Percentiles rank a stretch among this genome's conserved stretches.
Evolutionary conservation across 441 rosid species (phyloP).

Genomic region (Viola pubescens): DNA sequence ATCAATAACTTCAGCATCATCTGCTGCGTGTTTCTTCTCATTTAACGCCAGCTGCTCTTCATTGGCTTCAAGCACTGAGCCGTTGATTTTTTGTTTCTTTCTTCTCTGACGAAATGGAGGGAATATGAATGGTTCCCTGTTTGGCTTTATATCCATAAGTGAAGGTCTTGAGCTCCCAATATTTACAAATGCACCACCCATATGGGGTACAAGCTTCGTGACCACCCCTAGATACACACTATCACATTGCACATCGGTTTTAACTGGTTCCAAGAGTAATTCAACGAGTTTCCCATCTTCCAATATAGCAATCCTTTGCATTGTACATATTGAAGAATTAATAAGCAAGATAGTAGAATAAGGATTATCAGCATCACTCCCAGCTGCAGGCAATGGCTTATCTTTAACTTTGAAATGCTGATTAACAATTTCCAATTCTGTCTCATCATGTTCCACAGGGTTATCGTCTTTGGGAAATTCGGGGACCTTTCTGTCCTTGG

Average conservation of each 20-base stretch:
- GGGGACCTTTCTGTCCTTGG: conserved; percentile 25
- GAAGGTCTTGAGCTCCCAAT: conserved; percentile 76
- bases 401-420: conserved; percentile 35
- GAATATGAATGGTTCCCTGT: conserved; percentile 75
- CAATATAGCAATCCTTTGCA: conserved; percentile 93
- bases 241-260: conserved; percentile 80
- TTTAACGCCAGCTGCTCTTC: conserved; percentile 31
- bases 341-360: conserved; percentile 60
- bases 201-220: conserved; percentile 76
- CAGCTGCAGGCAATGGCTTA: conserved; percentile 39
- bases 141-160: conserved; percentile 71
- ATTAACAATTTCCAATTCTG: conserved; percentile 21
- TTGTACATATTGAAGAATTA: conserved; percentile 83
- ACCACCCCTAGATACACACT: conserved; percentile 84
- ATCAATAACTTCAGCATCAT: conserved; percentile 40
- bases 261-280: conserved; percentile 84
- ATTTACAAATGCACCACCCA: conserved; percentile 98
- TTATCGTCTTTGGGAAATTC: conserved; percentile 24
- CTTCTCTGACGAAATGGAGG: conserved; percentile 63
- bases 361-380: conserved; percentile 34
- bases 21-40: conserved; percentile 28
- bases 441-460: conserved; percentile 22
- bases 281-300: conserved; percentile 89
- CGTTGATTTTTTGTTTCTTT: conserved; percentile 37
- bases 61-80: conserved; percentile 27